Evolutionary conservation across 164 flowering plant species (phyloP).

Genomic region (Akebia trifoliata): DNA sequence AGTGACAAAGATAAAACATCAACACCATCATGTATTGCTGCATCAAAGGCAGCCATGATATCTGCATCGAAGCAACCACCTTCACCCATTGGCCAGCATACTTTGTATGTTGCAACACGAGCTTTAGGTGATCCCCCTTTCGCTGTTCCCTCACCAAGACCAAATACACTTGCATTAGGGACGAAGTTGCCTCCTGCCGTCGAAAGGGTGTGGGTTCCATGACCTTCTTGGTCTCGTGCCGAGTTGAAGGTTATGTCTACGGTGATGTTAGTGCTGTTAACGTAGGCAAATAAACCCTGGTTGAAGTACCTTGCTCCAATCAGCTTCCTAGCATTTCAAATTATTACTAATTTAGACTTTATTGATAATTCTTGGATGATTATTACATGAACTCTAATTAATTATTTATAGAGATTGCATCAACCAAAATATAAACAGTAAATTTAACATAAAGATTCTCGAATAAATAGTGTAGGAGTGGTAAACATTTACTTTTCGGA

Average conservation of each 20-base stretch:
- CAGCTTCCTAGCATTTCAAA: slow-evolving; percentile 9
- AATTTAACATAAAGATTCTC: too few relatives aligned
- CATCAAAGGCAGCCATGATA: slow-evolving; percentile 36
- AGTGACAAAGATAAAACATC: slow-evolving; percentile 47
- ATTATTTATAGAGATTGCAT: too few relatives aligned
- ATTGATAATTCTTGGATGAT: too few relatives aligned
- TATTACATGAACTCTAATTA: too few relatives aligned
- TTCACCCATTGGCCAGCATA: slow-evolving; percentile 11
- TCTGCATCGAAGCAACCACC: slow-evolving; percentile 37
- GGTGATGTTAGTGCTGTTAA: neutral
- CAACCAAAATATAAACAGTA: neutral
- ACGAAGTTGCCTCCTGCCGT: slow-evolving; percentile 28
- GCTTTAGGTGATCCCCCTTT: slow-evolving; percentile 25
- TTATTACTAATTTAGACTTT: too few relatives aligned
- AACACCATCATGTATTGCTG: slow-evolving; percentile 47
- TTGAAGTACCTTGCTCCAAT: slow-evolving; percentile 24
- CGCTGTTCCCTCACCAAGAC: slow-evolving; percentile 17
- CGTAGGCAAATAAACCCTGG: slow-evolving; percentile 8
- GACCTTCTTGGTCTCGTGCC: slow-evolving; percentile 27
- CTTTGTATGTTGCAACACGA: slow-evolving; percentile 26
- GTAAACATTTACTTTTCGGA: too few relatives aligned
- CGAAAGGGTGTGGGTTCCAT: slow-evolving; percentile 29
- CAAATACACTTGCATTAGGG: slow-evolving; percentile 14
- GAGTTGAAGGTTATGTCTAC: neutral
- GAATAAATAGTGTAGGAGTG: too few relatives aligned